Evolutionary conservation across 225 moss, liverwort and hornwort genomes (phyloP), one percentile per base, ranked within the genome.

Genomic region (Pseudisothecium myosuroides): DNA sequence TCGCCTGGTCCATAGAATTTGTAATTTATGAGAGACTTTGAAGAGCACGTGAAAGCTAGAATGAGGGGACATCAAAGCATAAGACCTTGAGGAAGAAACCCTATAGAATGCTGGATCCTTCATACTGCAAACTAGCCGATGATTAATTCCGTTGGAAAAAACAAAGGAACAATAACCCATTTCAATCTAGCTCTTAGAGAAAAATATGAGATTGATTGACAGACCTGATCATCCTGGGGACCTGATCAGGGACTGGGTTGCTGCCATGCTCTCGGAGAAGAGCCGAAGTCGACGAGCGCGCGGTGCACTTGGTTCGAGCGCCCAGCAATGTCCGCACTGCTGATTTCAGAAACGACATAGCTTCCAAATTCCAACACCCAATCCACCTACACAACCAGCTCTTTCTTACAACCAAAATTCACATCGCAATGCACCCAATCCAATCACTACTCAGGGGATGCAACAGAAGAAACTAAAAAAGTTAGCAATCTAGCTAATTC

Each of bases 261-360:
- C 54, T 69, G 39, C 75, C 65, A 11, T 76, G 54, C 20, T 88
- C 76, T 75, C 83, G 89, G 60, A 89, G 52, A 47, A 91, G 52
- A 24, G 87, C 73, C 32, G 91, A 39, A 37, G 81, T 49, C 9
- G 90, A 66, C 58, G 34, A 45, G 23, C 91, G 91, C 49, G 88
- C 41, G 65, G 77, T 58, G 45, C 88, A 52, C 81, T 65, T 89
- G 66, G 89, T 80, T 76, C 93, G 84, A 13, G 62, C 81, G 60
- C 88, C 88, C 16, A 83, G 59, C 50, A 89, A 50, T 73, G 82
- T 58, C 55, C 93, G 93, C 84, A 54, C 59, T 76, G 87, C 86
- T 69, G 86, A 80, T 91, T 89, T 92, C 6, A 37, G 41, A 22
- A 60, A 82, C 80, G 89, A 82, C 93, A 94, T 94, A 71, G 91